These are phyloP conservation scores for Fusarium hostae DNA, from an alignment of 2,329 filamentous ascomycete genomes.

Conservation along the genomic window DNA sequence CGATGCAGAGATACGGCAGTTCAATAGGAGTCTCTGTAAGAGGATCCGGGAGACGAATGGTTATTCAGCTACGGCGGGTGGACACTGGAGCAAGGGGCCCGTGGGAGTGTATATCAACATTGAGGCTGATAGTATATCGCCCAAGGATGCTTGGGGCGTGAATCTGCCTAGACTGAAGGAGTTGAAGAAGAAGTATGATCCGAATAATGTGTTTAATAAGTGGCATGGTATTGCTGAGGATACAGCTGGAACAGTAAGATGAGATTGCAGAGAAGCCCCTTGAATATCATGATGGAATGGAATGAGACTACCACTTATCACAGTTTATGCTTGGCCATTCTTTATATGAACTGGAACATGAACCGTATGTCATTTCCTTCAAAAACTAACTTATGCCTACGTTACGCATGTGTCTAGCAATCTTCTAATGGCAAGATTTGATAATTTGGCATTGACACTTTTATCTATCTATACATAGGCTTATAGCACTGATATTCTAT, in stretches of 20 bases:
- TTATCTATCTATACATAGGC: too few species aligned
- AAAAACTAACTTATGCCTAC: accelerated
- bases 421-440: accelerated
- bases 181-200: slow-evolving; percentile 51
- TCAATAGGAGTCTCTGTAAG: slow-evolving; percentile 50
- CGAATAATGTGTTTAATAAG: slow-evolving; percentile 50
- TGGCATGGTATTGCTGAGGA: slow-evolving; percentile 39
- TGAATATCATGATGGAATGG: too few species aligned
- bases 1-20: slow-evolving; percentile 52
- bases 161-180: slow-evolving; percentile 46
- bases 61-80: slow-evolving; percentile 29
- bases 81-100: slow-evolving; percentile 37
- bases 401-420: neutral
- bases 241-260: neutral
- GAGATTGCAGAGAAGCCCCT: neutral
- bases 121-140: slow-evolving; percentile 37
- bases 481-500: accelerated
- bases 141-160: slow-evolving; percentile 47
- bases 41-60: slow-evolving; percentile 42
- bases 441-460: too few species aligned
- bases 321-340: too few species aligned
- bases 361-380: neutral
- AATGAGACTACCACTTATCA: too few species aligned
- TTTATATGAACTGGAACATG: accelerated
- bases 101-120: slow-evolving; percentile 48